A percentile compares a stretch with the other conserved stretches of the same genome.
Conservation (phyloP, 2,329 filamentous ascomycete genomes). For the Fusarium musae region DNA sequence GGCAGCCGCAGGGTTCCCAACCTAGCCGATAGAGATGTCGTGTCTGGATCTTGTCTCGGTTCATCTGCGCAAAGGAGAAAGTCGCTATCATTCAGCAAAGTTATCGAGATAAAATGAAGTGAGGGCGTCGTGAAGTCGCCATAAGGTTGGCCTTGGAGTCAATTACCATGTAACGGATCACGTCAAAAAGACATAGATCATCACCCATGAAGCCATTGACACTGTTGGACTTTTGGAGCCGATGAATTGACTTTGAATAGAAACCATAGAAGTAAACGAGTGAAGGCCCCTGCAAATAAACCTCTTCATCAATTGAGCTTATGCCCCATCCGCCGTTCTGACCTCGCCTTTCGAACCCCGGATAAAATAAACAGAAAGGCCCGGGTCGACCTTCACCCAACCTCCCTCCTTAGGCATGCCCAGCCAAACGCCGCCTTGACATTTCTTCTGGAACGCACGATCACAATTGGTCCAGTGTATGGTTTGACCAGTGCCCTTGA, state of each 20-base stretch:
- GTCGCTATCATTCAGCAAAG: too few relatives aligned
- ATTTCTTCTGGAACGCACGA: neutral
- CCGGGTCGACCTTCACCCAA: neutral
- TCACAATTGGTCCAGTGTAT: neutral
- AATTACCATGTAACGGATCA: too few relatives aligned
- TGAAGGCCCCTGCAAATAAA: accelerated
- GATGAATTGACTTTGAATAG: too few relatives aligned
- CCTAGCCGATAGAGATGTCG: too few relatives aligned
- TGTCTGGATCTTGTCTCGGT: too few relatives aligned
- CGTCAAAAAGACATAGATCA: too few relatives aligned
- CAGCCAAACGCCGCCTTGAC: neutral
- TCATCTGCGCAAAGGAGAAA: too few relatives aligned
- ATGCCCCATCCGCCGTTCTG: too few relatives aligned
- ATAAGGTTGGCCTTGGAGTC: neutral
- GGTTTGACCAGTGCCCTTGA: neutral
- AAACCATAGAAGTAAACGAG: accelerated
- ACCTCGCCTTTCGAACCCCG: neutral
- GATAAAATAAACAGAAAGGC: neutral
- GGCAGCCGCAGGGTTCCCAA: too few relatives aligned
- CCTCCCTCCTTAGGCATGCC: neutral
- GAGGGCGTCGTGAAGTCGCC: accelerated
- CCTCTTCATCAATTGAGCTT: accelerated
- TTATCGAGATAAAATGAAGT: too few relatives aligned
- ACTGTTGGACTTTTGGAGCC: too few relatives aligned
- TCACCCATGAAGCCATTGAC: too few relatives aligned